A percentile compares a stretch with the other conserved stretches of the same genome.
Evolutionary conservation across 2,329 filamentous ascomycete genomes (phyloP).

Genomic region (Colletotrichum sp.): DNA sequence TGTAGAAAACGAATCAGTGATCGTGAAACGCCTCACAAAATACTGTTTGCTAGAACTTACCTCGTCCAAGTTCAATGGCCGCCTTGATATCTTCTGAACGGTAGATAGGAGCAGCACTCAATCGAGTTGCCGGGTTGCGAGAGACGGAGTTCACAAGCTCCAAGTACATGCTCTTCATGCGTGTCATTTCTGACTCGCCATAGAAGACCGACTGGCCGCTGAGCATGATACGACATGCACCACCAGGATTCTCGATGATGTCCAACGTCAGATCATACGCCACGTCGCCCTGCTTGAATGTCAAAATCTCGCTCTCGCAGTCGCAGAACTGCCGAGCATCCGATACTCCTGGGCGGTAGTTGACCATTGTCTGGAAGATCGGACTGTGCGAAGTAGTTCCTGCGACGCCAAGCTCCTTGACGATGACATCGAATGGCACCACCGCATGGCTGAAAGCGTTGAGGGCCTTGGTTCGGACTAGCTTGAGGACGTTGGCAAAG

Average conservation of each 20-base stretch:
- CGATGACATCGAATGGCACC: slow-evolving; percentile 54
- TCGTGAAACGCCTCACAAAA: neutral
- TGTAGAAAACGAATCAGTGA: neutral
- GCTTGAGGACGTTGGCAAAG: neutral
- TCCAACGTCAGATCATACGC: neutral
- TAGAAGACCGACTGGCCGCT: neutral
- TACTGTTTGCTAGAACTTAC: neutral
- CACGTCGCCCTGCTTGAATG: neutral
- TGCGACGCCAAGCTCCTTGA: slow-evolving; percentile 45
- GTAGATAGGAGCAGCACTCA: neutral
- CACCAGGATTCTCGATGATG: neutral
- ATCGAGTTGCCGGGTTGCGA: neutral
- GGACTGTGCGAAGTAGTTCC: slow-evolving; percentile 45
- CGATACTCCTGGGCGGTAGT: slow-evolving; percentile 33
- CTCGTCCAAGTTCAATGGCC: neutral
- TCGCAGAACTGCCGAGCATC: neutral
- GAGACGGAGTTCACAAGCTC: neutral
- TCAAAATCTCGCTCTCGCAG: neutral
- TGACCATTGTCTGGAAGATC: slow-evolving; percentile 51
- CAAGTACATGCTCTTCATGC: neutral
- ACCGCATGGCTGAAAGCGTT: slow-evolving; percentile 44
- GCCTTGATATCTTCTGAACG: neutral
- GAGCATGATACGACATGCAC: neutral
- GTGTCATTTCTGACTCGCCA: neutral
- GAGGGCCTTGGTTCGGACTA: slow-evolving; percentile 21